Evolutionary conservation across 306 rosid species (phyloP).

Genomic region (Acacia melanoxylon): DNA sequence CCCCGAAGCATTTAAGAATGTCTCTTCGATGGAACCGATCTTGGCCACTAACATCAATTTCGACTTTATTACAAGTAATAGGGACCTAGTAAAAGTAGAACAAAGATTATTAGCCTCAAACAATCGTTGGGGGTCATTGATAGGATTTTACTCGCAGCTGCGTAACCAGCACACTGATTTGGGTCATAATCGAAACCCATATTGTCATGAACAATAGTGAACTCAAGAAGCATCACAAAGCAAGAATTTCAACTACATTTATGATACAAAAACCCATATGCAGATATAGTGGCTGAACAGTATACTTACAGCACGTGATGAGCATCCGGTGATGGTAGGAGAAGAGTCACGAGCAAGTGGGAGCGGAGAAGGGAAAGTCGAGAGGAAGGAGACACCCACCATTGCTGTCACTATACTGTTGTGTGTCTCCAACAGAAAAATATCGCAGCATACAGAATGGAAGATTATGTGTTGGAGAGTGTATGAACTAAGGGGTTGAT

Average conservation of each 20-base stretch:
- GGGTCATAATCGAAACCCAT: constrained; percentile 10
- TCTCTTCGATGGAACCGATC: constrained; percentile 45
- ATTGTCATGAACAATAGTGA: background rate
- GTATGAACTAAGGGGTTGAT: background rate
- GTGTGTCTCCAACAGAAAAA: constrained; percentile 12
- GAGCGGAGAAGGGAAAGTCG: constrained; percentile 51
- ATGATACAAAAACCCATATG: background rate
- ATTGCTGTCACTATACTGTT: constrained; percentile 31
- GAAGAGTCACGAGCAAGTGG: constrained; percentile 46
- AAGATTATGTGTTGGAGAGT: background rate
- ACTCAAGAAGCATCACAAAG: background rate
- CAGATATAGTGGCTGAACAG: background rate
- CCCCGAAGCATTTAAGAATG: constrained; percentile 68
- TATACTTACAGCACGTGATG: constrained; percentile 57
- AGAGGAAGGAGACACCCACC: constrained; percentile 82
- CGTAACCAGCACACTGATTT: background rate
- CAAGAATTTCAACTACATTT: constrained; percentile 19
- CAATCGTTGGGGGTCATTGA: constrained; percentile 4
- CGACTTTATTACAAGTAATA: constrained; percentile 55
- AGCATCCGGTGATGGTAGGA: constrained; percentile 37
- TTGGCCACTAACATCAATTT: constrained; percentile 39
- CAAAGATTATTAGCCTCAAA: background rate
- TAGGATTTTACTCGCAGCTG: background rate
- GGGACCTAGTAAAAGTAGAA: constrained; percentile 44
- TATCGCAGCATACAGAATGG: background rate